These are phyloP conservation scores for Rhizopogon salebrosus DNA, from an alignment of 768 basidiomycete genomes.

Conservation along the genomic window DNA sequence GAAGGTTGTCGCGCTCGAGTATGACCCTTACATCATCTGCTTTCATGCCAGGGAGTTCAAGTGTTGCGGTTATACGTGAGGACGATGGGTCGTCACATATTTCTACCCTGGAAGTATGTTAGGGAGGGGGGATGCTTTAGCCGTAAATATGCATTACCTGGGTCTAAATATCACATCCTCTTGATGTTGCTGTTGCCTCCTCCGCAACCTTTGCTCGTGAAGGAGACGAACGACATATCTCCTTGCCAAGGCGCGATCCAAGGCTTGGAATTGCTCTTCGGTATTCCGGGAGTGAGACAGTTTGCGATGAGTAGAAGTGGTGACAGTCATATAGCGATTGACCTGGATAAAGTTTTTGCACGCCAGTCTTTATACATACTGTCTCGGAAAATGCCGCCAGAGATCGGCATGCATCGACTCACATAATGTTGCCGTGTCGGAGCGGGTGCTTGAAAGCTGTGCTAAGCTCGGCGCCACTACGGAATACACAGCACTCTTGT, in stretches of 20 bases:
- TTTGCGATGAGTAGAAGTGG: constrained; percentile 17
- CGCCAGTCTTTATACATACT: neutral
- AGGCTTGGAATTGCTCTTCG: constrained; percentile 24
- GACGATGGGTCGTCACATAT: constrained; percentile 32
- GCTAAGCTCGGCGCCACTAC: no score
- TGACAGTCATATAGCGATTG: constrained; percentile 17
- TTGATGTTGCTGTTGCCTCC: constrained; percentile 18
- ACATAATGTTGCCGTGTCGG: neutral
- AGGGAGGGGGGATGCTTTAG: constrained; percentile 7
- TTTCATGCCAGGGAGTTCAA: constrained; percentile 37
- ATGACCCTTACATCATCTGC: constrained; percentile 30
- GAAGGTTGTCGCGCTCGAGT: constrained; percentile 22
- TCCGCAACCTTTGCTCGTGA: constrained; percentile 13
- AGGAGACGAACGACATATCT: constrained; percentile 22
- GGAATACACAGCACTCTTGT: no score
- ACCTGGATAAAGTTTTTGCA: neutral
- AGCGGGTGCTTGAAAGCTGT: neutral
- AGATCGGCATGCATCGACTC: neutral
- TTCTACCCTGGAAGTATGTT: constrained; percentile 29
- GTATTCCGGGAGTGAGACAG: constrained; percentile 17
- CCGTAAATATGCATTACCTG: constrained; percentile 13
- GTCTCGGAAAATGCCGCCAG: neutral
- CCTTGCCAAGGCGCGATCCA: constrained; percentile 27
- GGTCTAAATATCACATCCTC: constrained; percentile 28
- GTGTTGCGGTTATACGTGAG: constrained; percentile 27